Base-by-base conservation (phyloP, 345 rosid species). In the Brassica nigra region DNA sequence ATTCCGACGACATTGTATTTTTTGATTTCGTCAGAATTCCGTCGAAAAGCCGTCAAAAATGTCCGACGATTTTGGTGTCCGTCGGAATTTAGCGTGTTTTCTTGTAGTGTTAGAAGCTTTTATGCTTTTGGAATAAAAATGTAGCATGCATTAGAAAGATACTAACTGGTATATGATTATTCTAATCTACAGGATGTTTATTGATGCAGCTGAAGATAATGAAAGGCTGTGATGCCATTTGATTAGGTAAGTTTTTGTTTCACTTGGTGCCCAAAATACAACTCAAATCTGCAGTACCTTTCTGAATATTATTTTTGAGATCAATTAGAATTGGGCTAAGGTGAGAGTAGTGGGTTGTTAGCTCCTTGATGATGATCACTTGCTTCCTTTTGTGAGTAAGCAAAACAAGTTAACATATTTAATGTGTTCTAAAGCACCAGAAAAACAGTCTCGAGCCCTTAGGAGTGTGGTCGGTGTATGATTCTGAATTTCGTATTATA, bases 171-270 rank as follows among this genome's bases (percentile, higher is more conserved):
- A 59, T 12, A 11, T 77, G n/a, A 62, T 33, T 61, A 1, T 12
- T 18, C 18, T 61, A 54, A 12, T 47, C 4, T 31, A 20, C 89
- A 94, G 97, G 86, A 89, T 94, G 94, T 94, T 94, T 73, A 89
- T 86, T 71, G 96, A 89, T 16, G 83, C 93, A 87, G 88, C 84
- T 90, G 78, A 94, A 94, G 86, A 94, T 92, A 73, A 94, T 92
- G 98, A 94, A 94, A 83, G 85, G 98, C 36, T 83, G 90, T 55
- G 97, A 94, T 88, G 97, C 97, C 29, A 94, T 92, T 80, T 97
- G 97, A 29, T 89, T 92, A 75, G 97, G 98, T 90, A 63, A 66
- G 64, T 65, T 57, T 39, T 31, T 8, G 66, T 8, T 70, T 55
- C 28, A 12, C 37, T 28, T 6, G 2, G 47, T 28, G 37, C 61